Evolutionary conservation across 2,329 filamentous ascomycete genomes (phyloP).

Genomic region (Diaporthe capsici): DNA sequence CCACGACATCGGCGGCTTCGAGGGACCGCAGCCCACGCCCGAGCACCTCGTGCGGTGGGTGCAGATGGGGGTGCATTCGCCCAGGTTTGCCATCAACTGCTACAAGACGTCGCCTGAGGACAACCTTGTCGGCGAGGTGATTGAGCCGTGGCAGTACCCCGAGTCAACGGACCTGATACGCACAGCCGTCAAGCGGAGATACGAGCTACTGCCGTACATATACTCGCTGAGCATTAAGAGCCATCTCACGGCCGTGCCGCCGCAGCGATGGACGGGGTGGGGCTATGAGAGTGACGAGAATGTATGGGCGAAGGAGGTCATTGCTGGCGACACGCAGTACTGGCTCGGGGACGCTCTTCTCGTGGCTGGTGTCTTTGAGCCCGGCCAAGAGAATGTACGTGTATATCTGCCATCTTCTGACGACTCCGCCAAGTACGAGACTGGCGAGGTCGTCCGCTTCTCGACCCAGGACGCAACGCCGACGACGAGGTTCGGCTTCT

Average conservation of each 20-base stretch:
- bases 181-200: conserved; percentile 76
- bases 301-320: conserved; percentile 74
- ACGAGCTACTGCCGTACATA: conserved; percentile 79
- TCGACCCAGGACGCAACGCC: neutral
- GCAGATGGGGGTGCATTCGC: conserved; percentile 78
- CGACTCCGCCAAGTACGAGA: neutral
- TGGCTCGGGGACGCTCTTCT: conserved; percentile 79
- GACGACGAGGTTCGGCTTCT: conserved; percentile 5
- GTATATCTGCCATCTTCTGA: conserved; percentile 69
- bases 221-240: conserved; percentile 76
- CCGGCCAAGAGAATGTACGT: conserved; percentile 65
- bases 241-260: conserved; percentile 72
- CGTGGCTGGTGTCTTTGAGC: conserved; percentile 76
- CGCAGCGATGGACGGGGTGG: conserved; percentile 82
- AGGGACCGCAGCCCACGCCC: conserved; percentile 79
- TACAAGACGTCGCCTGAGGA: conserved; percentile 79
- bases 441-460: neutral
- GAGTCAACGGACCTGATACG: conserved; percentile 74
- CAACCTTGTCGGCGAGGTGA: conserved; percentile 78
- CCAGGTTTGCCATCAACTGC: conserved; percentile 83
- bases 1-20: conserved; percentile 83
- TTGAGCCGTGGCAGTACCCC: conserved; percentile 85
- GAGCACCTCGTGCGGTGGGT: conserved; percentile 82
- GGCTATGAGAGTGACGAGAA: conserved; percentile 77
- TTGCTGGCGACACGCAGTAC: conserved; percentile 78